Conservation (phyloP, 106 monocot genomes). For the Platanthera zijinensis region DNA sequence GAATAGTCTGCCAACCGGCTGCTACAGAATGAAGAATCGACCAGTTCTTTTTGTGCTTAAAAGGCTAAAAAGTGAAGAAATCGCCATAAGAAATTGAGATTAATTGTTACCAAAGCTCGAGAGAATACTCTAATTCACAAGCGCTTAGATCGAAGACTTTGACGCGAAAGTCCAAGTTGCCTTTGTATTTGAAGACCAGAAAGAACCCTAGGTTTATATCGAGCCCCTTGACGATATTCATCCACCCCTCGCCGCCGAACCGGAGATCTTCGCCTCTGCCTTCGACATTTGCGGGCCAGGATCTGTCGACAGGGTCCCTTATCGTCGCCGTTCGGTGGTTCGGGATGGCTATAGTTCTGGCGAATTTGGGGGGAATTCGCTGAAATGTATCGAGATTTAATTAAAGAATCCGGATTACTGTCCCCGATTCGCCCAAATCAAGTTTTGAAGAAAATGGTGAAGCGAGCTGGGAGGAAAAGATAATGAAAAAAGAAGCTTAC, state of each 20-base stretch:
- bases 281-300: background rate
- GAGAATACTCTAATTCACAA: slow-evolving; percentile 9
- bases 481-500: background rate
- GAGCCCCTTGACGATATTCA: background rate
- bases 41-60: background rate
- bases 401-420: background rate
- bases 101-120: background rate
- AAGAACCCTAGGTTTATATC: slow-evolving; percentile 9
- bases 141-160: slow-evolving; percentile 10
- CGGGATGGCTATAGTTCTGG: background rate
- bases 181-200: slow-evolving; percentile 4
- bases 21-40: background rate
- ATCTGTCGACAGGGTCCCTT: slow-evolving; percentile 5
- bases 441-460: background rate
- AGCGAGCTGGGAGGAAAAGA: background rate
- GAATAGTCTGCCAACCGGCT: background rate
- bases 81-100: background rate
- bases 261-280: background rate
- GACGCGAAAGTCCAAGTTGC: slow-evolving; percentile 3
- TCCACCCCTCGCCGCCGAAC: slow-evolving; percentile 2
- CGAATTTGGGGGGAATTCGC: slow-evolving; percentile 2
- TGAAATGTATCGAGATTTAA: background rate
- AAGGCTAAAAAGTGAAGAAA: background rate
- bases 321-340: background rate
- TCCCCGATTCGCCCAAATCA: background rate